Conservation (phyloP, 371 early-diverging fungal genomes). For the Batrachochytrium dendrobatidis region DNA sequence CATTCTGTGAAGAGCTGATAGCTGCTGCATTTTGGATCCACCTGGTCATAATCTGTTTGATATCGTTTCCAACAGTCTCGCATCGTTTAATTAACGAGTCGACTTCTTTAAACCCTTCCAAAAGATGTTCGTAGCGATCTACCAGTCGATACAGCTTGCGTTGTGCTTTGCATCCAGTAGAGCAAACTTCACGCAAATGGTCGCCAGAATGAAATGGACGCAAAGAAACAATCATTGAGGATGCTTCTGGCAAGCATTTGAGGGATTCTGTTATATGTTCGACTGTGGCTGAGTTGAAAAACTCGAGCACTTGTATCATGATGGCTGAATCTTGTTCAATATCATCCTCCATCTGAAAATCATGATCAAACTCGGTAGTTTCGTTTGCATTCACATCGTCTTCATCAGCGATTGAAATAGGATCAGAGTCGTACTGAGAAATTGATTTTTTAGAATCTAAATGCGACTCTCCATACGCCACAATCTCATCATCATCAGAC, state of each 20-base stretch:
- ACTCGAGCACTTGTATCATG: conserved; percentile 14
- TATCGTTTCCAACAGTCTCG: conserved; percentile 47
- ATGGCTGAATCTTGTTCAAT: neutral
- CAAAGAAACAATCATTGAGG: neutral
- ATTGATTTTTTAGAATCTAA: too few relatives aligned
- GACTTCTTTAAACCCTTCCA: conserved; percentile 64
- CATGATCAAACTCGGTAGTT: neutral
- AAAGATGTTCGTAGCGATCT: conserved; percentile 48
- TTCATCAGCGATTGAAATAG: neutral
- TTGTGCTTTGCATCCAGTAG: neutral
- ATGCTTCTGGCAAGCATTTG: neutral
- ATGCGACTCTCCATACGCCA: too few relatives aligned
- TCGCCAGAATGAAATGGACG: neutral
- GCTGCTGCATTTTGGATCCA: conserved; percentile 39
- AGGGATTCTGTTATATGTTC: conserved; percentile 6
- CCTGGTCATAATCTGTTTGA: conserved; percentile 40
- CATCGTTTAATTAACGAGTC: conserved; percentile 62
- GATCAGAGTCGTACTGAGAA: too few relatives aligned
- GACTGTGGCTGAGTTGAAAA: conserved; percentile 58
- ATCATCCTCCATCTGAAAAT: neutral
- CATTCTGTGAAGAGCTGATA: neutral
- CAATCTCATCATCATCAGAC: too few relatives aligned
- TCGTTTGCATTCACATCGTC: neutral
- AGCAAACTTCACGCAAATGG: neutral
- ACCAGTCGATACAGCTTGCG: neutral